Conservation (phyloP, 1,284 basidiomycete genomes). For the Ceratobasidium sp. region DNA sequence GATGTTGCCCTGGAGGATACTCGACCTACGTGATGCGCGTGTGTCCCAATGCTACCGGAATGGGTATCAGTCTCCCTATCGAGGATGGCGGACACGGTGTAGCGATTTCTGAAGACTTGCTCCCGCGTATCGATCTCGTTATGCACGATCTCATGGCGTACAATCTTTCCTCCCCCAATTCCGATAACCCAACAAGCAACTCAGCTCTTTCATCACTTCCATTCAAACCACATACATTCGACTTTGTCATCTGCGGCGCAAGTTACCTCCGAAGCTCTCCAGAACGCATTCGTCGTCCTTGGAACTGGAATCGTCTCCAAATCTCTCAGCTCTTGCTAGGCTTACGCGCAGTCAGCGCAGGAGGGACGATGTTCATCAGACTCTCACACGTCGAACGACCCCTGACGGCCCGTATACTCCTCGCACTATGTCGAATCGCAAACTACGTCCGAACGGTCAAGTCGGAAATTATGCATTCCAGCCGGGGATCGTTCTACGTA, state of each 20-base stretch:
- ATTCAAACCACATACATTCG: constrained; percentile 49
- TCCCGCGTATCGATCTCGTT: constrained; percentile 7
- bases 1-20: constrained; percentile 41
- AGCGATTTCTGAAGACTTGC: constrained; percentile 7
- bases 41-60: constrained; percentile 10
- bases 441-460: constrained; percentile 50
- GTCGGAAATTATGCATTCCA: constrained; percentile 55
- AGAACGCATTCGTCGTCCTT: constrained; percentile 24
- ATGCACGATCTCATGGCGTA: constrained; percentile 30
- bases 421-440: constrained; percentile 52
- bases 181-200: background rate
- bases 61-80: constrained; percentile 41
- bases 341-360: constrained; percentile 52
- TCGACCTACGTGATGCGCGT: constrained; percentile 17
- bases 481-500: constrained; percentile 55
- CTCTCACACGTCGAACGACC: constrained; percentile 56
- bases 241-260: constrained; percentile 58
- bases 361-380: constrained; percentile 57
- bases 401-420: constrained; percentile 56
- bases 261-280: constrained; percentile 54
- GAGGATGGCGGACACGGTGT: constrained; percentile 39
- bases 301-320: constrained; percentile 53
- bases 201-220: constrained; percentile 7
- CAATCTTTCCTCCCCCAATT: background rate
- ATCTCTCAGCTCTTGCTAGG: constrained; percentile 57